phyloP scores from a whole-genome alignment of 352 stramenopile species.

The Pythium phragmitis region DNA sequence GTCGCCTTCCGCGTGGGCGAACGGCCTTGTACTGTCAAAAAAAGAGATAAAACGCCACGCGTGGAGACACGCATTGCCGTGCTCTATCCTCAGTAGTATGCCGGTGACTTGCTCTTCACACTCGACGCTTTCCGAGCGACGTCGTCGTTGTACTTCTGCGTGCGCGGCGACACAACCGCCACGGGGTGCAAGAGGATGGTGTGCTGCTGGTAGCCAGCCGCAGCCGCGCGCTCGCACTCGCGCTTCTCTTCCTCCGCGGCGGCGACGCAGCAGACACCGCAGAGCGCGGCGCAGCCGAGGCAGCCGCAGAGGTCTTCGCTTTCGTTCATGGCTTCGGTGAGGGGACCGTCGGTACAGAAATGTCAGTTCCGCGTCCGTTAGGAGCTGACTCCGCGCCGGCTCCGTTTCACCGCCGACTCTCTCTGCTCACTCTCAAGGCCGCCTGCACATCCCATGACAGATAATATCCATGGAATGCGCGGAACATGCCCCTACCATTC shows the following conservation, averaged over 20 bases:
- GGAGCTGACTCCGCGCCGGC: neutral
- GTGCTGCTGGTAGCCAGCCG: conserved; percentile 32
- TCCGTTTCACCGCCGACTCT: conserved; percentile 5
- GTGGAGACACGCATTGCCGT: neutral
- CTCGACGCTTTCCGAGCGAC: conserved; percentile 11
- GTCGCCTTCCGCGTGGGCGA: conserved; percentile 17
- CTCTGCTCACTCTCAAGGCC: neutral
- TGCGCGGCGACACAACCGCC: conserved; percentile 42
- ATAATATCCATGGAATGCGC: neutral
- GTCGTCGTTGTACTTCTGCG: conserved; percentile 37
- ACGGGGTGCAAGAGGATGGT: conserved; percentile 77
- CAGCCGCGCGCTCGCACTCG: conserved; percentile 59
- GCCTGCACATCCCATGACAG: neutral
- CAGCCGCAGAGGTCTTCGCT: conserved; percentile 76
- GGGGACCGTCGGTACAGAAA: neutral
- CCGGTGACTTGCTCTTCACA: conserved; percentile 7
- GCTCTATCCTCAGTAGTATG: conserved; percentile 18
- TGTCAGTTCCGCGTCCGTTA: neutral
- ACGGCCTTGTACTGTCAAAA: neutral
- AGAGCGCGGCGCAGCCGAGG: conserved; percentile 67
- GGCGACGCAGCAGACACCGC: conserved; percentile 72
- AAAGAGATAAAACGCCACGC: neutral
- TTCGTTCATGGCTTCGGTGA: conserved; percentile 52
- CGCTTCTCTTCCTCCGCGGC: conserved; percentile 81
- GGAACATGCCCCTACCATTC: conserved; percentile 5